These are phyloP conservation scores for Craterostigma plantagineum DNA, from an alignment of 257 asterid species.

Conservation along the genomic window DNA sequence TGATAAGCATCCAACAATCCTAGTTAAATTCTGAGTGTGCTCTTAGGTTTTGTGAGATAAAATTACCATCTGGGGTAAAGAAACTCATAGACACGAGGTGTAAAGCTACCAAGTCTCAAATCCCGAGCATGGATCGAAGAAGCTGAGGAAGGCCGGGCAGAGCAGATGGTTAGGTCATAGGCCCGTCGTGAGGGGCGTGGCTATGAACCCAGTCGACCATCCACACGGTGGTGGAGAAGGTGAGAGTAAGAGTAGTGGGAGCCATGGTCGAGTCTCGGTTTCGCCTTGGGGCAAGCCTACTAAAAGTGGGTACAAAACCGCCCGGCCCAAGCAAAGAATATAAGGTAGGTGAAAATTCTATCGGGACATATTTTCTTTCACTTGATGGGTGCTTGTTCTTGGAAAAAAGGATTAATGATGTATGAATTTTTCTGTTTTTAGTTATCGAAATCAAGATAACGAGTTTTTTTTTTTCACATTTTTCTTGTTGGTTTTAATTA, in stretches of 20 bases:
- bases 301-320: slow-evolving; percentile 73
- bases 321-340: slow-evolving; percentile 42
- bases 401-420: too few relatives aligned
- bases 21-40: neutral
- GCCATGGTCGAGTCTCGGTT: slow-evolving; percentile 36
- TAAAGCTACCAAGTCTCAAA: slow-evolving; percentile 41
- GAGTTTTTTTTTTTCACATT: too few relatives aligned
- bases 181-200: slow-evolving; percentile 81
- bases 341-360: too few relatives aligned
- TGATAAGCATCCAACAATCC: neutral
- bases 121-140: slow-evolving; percentile 43
- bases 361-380: too few relatives aligned
- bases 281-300: slow-evolving; percentile 92
- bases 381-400: too few relatives aligned
- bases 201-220: slow-evolving; percentile 78
- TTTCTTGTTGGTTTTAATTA: too few relatives aligned
- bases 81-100: slow-evolving; percentile 49
- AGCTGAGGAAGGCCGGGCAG: slow-evolving; percentile 71
- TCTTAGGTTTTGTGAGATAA: slow-evolving; percentile 45
- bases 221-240: slow-evolving; percentile 97
- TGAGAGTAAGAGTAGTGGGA: slow-evolving; percentile 80
- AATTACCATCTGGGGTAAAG: slow-evolving; percentile 59
- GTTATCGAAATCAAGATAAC: too few relatives aligned
- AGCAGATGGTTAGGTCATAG: slow-evolving; percentile 66
- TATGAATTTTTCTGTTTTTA: too few relatives aligned